A percentile compares a stretch with the other conserved stretches of the same genome.
phyloP scores from a whole-genome alignment of 805 yeast genomes.

The Candida ponderosae region DNA sequence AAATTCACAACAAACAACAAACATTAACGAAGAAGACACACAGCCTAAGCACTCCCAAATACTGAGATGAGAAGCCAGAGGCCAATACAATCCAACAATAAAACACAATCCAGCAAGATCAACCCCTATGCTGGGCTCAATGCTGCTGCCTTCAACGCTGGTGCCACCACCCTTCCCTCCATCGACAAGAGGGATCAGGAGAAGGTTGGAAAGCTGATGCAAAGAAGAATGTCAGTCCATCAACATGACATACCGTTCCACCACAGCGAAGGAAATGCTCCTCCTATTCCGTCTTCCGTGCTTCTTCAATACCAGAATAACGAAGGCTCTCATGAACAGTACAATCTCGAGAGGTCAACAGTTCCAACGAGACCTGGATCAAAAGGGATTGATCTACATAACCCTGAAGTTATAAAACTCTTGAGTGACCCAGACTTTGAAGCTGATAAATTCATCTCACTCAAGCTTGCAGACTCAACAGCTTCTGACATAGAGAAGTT shows the following conservation, averaged over 20 bases:
- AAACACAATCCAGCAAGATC: conserved; percentile 4
- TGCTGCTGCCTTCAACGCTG: conserved; percentile 6
- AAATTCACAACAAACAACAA: too few species aligned
- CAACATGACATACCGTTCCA: conserved; percentile 9
- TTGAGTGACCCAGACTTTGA: conserved; percentile 35
- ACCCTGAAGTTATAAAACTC: conserved; percentile 21
- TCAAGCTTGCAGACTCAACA: conserved; percentile 52
- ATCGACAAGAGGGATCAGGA: conserved; percentile 27
- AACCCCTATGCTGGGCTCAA: conserved; percentile 17
- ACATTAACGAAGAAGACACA: too few species aligned
- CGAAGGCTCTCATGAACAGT: not conserved
- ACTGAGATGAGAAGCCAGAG: not conserved
- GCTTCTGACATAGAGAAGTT: conserved; percentile 69
- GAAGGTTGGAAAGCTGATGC: conserved; percentile 33
- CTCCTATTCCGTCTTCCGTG: conserved; percentile 21
- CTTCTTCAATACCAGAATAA: conserved; percentile 9
- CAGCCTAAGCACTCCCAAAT: too few species aligned
- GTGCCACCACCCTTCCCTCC: conserved; percentile 18
- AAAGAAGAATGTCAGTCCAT: conserved; percentile 36
- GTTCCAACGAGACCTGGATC: conserved; percentile 1
- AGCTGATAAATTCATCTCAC: conserved; percentile 39
- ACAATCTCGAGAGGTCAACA: not conserved
- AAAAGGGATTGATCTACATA: conserved; percentile 11
- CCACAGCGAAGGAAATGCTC: conserved; percentile 9
- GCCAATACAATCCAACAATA: not conserved